Base-by-base conservation (phyloP, 1,284 basidiomycete species). In the Coniophora puteana region DNA sequence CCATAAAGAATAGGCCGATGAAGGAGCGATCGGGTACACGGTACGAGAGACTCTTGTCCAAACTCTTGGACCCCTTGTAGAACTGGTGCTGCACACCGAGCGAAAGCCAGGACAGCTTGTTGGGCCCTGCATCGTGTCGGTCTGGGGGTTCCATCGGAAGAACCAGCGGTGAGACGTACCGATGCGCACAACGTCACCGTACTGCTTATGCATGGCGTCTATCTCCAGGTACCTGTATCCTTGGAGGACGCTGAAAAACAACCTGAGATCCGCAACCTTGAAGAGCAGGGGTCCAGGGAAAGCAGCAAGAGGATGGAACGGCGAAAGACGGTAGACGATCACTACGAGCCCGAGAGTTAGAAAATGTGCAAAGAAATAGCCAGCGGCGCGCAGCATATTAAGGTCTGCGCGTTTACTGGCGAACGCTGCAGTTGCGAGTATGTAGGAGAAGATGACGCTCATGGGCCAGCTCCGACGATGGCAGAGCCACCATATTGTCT, bases 241-340 rank as follows among this genome's bases (percentile, higher is more conserved):
- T 5, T 44, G 17, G 12, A 37, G 43, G 12, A 16, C 46, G 1
- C 49, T 25, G 0, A 28, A 12, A 11, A 59, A 45, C 5, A 43
- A 14, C 51, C 54, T 57, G 7, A 61, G 30, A 18, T 57, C 49
- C 13, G 57, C 55, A 37, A 57, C 33, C 32, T 53, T 63, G 42
- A 47, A 50, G 2, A 49, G 14, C 22, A 51, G n/a, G 5, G 65
- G 63, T 3, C 63, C 65, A 14, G 65, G 63, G 43, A 55, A 62
- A 22, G 46, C 44, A 16, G 63, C 57, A 22, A 64, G 58, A 4
- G 62, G 62, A 20, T 65, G 62, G 17, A 57, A 51, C 3, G 63
- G 51, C 8, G 63, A 67, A 28, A 65, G 47, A 5, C 63, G 59
- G 41, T 67, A 67, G 4, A 47, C 22, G 3, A 51, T 33, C n/a